Evolutionary conservation across 169 alveolate genomes (phyloP), one percentile per base, ranked within the genome.

Genomic region (Plasmodium cynomolgi): DNA sequence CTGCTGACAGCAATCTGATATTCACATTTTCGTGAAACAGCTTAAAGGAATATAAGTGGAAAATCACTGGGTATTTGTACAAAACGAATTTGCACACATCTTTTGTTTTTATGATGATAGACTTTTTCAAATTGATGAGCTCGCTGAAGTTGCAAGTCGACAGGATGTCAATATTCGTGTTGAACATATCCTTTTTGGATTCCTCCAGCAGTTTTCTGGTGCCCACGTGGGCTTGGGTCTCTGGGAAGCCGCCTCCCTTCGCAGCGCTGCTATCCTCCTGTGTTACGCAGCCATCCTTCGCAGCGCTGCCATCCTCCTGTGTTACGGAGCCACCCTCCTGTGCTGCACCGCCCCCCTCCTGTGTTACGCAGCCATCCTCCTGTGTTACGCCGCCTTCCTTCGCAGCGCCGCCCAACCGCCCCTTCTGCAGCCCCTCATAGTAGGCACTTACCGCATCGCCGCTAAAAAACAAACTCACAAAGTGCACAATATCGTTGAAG

Each of bases 31-130:
- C 91, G 58, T 90, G 94, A 29, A 90, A 90, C 33, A 90, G 34
- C 73, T 90, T 90, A 80, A 80, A 68, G 3, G 90, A 34, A 54
- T 90, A 90, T 80, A 90, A 80, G 83, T 90, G 94, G 83, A 58
- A 90, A 29, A 90, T 90, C 9, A 90, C 58, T 80, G 94, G 94
- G 54, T 90, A 90, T 81, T 81, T 90, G 50, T 90, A 90, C 54
- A 90, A 80, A 80, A 62, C 50, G 72, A 90, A 90, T 29, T 39
- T 90, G 17, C 94, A 58, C 4, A 90, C 90, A 26, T 58, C 62
- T 41, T 90, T 90, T 33, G 94, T 58, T 80, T 90, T 90, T 62
- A 90, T 56, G 74, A 90, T 80, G 47, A 90, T 68, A 23, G 94
- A 80, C 33, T 80, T 80, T 62, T 90, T 90, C 47, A 90, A 90